Percentiles rank a stretch among this genome's conserved stretches.
Evolutionary conservation across 257 asterid species (phyloP).

Genomic region (Prunella vulgaris): DNA sequence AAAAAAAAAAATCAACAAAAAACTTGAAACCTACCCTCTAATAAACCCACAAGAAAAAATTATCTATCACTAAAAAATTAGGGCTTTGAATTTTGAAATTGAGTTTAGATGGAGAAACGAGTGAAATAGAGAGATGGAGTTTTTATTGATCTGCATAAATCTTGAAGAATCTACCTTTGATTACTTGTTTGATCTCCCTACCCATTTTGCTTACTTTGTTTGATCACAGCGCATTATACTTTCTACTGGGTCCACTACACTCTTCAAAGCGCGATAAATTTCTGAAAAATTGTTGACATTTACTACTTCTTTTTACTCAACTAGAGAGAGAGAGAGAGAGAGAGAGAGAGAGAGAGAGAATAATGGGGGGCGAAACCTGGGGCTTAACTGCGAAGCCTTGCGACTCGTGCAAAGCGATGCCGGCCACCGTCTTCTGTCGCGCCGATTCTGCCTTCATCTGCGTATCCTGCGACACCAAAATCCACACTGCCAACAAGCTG

Average conservation of each 20-base stretch:
- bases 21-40: too few relatives aligned
- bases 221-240: not conserved
- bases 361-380: constrained; percentile 59
- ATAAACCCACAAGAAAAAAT: too few relatives aligned
- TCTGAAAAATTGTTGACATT: constrained; percentile 5
- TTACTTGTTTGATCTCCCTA: constrained; percentile 21
- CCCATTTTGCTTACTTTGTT: constrained; percentile 21
- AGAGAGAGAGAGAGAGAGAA: not conserved
- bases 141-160: too few relatives aligned
- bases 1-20: too few relatives aligned
- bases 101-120: too few relatives aligned
- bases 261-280: not conserved
- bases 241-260: constrained; percentile 1
- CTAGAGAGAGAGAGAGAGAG: not conserved
- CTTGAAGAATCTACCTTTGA: too few relatives aligned
- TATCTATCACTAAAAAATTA: too few relatives aligned
- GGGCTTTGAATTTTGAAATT: too few relatives aligned
- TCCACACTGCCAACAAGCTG: constrained; percentile 76
- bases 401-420: constrained; percentile 59
- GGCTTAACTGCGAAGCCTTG: constrained; percentile 58
- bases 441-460: constrained; percentile 82
- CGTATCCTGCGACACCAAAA: constrained; percentile 53
- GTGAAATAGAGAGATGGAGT: too few relatives aligned
- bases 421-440: constrained; percentile 64
- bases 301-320: not conserved